Evolutionary conservation across 192 early-diverging fungal genomes (phyloP), one percentile per base, ranked within the genome.

Genomic region (Chytriomyces sp.): DNA sequence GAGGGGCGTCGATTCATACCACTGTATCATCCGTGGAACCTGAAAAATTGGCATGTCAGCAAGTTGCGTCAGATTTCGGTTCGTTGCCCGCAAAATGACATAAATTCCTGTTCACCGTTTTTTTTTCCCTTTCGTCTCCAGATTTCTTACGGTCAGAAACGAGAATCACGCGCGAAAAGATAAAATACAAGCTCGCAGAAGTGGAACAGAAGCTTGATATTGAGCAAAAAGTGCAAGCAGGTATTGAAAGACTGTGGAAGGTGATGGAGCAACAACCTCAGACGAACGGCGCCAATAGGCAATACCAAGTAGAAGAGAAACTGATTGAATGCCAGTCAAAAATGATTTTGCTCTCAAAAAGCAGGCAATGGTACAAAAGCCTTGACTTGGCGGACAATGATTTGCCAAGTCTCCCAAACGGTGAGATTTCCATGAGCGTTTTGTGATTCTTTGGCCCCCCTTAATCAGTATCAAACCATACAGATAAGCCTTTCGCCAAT

Each of bases 121-220:
- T 13, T n/a, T 13, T n/a, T 57, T 57, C 53, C 10, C 53, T 10
- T 57, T 10, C n/a, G 10, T 10, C 18, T 44, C 8, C 46, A 86
- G 89, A 88, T 53, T 89, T 76, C 76, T 66, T 80, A 6, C 63
- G 79, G 11, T 72, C 64, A 57, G 86, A 90, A 63, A 82, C 81
- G 28, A 65, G 80, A 5, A 75, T 89, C 28, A 85, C 87, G 13
- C 66, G 76, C 7, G 85, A 79, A 46, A 90, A 89, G 59, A 81
- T 90, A 13, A 77, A 77, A 57, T 88, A 82, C 80, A 94, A 94
- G 81, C 84, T 98, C 24, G 89, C 91, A 47, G 94, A 97, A 79
- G 86, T 97, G 45, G 91, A 91, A 48, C 91, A 90, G 77, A 97
- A 98, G 82, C 89, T 98, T 16, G 92, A 95, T 66, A 91, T 98